Evolutionary conservation across 768 basidiomycete species (phyloP).

Genomic region (Mycena kentingensis): DNA sequence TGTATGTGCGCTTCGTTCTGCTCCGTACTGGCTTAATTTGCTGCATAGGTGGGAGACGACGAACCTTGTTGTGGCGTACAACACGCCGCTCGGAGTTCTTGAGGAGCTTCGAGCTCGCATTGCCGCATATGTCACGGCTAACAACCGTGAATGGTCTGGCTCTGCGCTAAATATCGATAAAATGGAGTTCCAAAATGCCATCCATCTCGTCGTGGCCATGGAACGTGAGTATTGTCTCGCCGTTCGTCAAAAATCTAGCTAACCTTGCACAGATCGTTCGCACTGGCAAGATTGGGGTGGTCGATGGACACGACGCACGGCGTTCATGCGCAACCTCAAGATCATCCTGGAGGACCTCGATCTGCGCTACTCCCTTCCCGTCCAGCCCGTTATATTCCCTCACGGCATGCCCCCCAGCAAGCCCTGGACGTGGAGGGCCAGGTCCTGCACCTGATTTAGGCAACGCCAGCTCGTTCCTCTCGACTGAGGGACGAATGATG

Average conservation of each 20-base stretch:
- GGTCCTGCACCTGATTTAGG: conserved; percentile 20
- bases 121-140: conserved; percentile 57
- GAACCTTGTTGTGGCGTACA: conserved; percentile 62
- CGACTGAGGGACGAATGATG: conserved; percentile 9
- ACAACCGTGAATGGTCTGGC: conserved; percentile 74
- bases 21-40: neutral
- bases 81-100: conserved; percentile 69
- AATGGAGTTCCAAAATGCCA: conserved; percentile 77
- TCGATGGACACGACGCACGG: conserved; percentile 71
- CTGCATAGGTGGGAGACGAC: conserved; percentile 65
- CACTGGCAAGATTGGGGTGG: conserved; percentile 92
- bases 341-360: conserved; percentile 73
- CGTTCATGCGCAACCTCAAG: conserved; percentile 77
- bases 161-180: conserved; percentile 70
- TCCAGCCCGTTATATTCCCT: conserved; percentile 69
- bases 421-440: too few relatives aligned
- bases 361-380: conserved; percentile 66
- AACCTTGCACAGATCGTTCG: conserved; percentile 53
- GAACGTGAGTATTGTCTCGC: conserved; percentile 55
- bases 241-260: neutral
- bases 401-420: conserved; percentile 26
- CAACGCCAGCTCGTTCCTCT: conserved; percentile 32
- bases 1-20: conserved; percentile 43
- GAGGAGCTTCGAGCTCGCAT: conserved; percentile 66
- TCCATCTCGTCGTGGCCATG: conserved; percentile 65